Percentiles rank a stretch among this genome's conserved stretches.
Evolutionary conservation across 371 early-diverging fungal genomes (phyloP).

Genomic region (Mucor saturninus): DNA sequence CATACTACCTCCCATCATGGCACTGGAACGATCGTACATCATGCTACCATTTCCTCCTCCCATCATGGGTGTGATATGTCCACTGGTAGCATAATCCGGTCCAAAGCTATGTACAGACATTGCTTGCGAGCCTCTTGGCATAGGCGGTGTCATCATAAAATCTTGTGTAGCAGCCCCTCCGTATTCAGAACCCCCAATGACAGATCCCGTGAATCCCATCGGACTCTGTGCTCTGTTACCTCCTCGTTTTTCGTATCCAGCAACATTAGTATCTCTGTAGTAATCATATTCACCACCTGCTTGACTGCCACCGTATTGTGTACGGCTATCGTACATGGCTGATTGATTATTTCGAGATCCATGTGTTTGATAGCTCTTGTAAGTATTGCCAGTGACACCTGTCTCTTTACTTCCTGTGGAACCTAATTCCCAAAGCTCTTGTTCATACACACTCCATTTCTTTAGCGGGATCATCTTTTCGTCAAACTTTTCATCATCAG

Average conservation of each 20-base stretch:
- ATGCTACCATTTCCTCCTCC: conserved; percentile 12
- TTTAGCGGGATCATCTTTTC: conserved; percentile 86
- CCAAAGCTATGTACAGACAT: conserved; percentile 52
- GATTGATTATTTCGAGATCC: conserved; percentile 36
- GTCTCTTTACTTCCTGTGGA: conserved; percentile 64
- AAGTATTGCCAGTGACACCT: conserved; percentile 47
- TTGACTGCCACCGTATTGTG: conserved; percentile 56
- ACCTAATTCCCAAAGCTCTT: conserved; percentile 79
- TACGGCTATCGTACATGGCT: conserved; percentile 43
- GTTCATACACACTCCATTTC: conserved; percentile 93
- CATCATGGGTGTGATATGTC: conserved; percentile 31
- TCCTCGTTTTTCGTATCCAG: conserved; percentile 21
- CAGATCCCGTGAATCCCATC: conserved; percentile 32
- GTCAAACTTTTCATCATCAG: conserved; percentile 81
- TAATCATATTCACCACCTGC: conserved; percentile 54
- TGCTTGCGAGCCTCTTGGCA: conserved; percentile 32
- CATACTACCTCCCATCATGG: conserved; percentile 23
- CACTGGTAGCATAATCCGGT: conserved; percentile 24
- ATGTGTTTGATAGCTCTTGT: conserved; percentile 41
- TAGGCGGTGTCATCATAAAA: conserved; percentile 32
- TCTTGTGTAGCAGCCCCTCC: conserved; percentile 37
- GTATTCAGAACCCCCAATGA: conserved; percentile 39
- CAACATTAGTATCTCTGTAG: conserved; percentile 49
- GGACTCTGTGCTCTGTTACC: conserved; percentile 43
- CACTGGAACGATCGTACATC: conserved; percentile 14